Conservation (phyloP, 495 filamentous ascomycete species). For the Penicillium coprophilum region DNA sequence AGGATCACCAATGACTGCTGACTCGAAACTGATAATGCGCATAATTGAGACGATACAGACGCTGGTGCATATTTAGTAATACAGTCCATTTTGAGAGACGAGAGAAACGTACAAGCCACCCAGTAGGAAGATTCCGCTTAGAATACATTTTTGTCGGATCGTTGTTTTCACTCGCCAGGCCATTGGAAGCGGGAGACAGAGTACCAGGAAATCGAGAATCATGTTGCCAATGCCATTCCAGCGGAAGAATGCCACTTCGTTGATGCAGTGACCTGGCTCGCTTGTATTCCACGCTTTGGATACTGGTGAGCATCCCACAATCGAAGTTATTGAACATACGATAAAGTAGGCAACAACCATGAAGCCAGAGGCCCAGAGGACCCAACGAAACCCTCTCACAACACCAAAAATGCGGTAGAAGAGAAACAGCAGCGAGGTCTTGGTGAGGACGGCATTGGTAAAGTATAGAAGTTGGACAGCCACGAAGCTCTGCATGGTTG, state of each 20-base stretch:
- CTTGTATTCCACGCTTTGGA: conserved; percentile 26
- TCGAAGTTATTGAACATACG: conserved; percentile 17
- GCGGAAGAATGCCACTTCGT: conserved; percentile 43
- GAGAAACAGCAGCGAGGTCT: conserved; percentile 41
- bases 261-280: conserved; percentile 36
- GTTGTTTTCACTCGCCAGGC: conserved; percentile 37
- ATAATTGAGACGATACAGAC: conserved; percentile 31
- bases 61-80: conserved; percentile 18
- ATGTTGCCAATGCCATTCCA: conserved; percentile 49
- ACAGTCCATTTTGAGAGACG: not conserved
- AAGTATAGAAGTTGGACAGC: conserved; percentile 30
- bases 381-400: conserved; percentile 35
- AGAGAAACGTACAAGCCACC: conserved; percentile 32
- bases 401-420: conserved; percentile 45
- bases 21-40: conserved; percentile 17
- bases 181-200: conserved; percentile 44
- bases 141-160: conserved; percentile 31
- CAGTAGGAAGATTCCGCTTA: conserved; percentile 36
- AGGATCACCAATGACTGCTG: conserved; percentile 10
- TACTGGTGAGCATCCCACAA: conserved; percentile 26
- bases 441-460: conserved; percentile 29
- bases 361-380: conserved; percentile 31
- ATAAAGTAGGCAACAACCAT: conserved; percentile 44
- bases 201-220: conserved; percentile 44
- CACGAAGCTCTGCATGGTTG: conserved; percentile 24